Conservation (phyloP, 495 filamentous ascomycete species). For the Penicillium daleae region DNA sequence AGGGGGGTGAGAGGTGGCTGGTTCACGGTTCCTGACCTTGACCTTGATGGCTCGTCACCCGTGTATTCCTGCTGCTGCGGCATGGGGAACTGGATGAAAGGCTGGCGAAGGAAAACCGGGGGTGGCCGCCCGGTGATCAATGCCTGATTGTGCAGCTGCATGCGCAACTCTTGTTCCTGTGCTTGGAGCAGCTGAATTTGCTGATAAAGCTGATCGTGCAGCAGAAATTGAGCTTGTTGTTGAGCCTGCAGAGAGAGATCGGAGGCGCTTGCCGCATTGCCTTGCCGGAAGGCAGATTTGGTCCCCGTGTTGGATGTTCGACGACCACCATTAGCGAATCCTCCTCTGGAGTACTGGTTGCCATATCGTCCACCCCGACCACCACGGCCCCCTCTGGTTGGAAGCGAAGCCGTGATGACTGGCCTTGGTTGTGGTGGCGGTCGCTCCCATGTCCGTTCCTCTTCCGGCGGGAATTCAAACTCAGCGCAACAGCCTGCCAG, state of each 20-base stretch:
- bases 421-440: conserved; percentile 65
- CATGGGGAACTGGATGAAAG: conserved; percentile 49
- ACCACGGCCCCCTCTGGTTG: conserved; percentile 54
- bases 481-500: conserved; percentile 80
- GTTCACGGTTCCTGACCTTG: conserved; percentile 48
- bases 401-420: conserved; percentile 57
- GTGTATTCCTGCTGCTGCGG: conserved; percentile 44
- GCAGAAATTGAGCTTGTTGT: conserved; percentile 51
- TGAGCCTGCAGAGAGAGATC: conserved; percentile 54
- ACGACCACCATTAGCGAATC: conserved; percentile 47
- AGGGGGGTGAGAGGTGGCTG: conserved; percentile 53
- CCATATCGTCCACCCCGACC: conserved; percentile 62
- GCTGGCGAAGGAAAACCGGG: conserved; percentile 51
- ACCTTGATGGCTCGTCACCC: conserved; percentile 45
- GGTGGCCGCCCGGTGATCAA: conserved; percentile 55
- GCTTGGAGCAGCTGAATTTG: conserved; percentile 68
- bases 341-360: conserved; percentile 45
- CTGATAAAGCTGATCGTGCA: conserved; percentile 63
- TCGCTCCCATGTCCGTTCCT: conserved; percentile 76
- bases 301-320: conserved; percentile 58
- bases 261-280: conserved; percentile 34
- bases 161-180: conserved; percentile 64
- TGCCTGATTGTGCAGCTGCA: conserved; percentile 64
- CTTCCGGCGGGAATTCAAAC: conserved; percentile 82
- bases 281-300: conserved; percentile 39